Percentiles rank a stretch among this genome's conserved stretches.
phyloP scores from a whole-genome alignment of 192 early-diverging fungal species.

The Phlyctochytrium bullatum region DNA sequence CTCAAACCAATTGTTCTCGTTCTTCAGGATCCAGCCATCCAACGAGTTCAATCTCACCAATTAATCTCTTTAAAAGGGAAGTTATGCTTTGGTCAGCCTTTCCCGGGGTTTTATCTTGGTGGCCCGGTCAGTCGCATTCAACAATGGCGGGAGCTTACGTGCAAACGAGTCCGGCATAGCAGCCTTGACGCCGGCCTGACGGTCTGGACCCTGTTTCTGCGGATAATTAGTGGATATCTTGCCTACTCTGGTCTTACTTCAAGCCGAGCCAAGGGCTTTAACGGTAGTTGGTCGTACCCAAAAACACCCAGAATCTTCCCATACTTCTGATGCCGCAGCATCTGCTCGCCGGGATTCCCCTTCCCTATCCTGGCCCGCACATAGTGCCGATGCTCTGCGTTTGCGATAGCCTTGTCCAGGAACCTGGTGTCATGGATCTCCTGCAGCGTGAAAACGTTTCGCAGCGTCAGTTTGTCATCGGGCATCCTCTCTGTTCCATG shows the following conservation, averaged over 20 bases:
- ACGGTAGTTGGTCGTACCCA: conserved; percentile 32
- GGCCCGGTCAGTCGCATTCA: no score
- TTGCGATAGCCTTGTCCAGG: conserved; percentile 16
- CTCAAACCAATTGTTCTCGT: conserved; percentile 25
- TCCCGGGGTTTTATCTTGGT: conserved; percentile 1
- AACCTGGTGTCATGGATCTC: neutral
- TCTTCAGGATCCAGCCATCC: conserved; percentile 35
- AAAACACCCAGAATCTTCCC: conserved; percentile 30
- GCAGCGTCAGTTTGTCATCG: no score
- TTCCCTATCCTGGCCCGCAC: conserved; percentile 33
- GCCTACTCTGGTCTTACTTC: conserved; percentile 5
- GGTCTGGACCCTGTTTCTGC: conserved; percentile 12
- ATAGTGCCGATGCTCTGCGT: conserved; percentile 23
- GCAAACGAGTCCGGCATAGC: conserved; percentile 9
- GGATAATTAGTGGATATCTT: no score
- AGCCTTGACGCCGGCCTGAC: conserved; percentile 1
- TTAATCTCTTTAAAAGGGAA: conserved; percentile 26
- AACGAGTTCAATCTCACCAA: conserved; percentile 34
- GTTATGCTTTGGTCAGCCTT: conserved; percentile 15
- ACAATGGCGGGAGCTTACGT: neutral
- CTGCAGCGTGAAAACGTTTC: neutral
- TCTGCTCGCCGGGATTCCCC: conserved; percentile 11
- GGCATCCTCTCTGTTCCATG: no score
- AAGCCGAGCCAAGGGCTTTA: conserved; percentile 32
- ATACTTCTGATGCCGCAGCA: conserved; percentile 17